A percentile compares a stretch with the other conserved stretches of the same genome.
Evolutionary conservation across 2,329 filamentous ascomycete species (phyloP).

Genomic region (Cladosporium velox): DNA sequence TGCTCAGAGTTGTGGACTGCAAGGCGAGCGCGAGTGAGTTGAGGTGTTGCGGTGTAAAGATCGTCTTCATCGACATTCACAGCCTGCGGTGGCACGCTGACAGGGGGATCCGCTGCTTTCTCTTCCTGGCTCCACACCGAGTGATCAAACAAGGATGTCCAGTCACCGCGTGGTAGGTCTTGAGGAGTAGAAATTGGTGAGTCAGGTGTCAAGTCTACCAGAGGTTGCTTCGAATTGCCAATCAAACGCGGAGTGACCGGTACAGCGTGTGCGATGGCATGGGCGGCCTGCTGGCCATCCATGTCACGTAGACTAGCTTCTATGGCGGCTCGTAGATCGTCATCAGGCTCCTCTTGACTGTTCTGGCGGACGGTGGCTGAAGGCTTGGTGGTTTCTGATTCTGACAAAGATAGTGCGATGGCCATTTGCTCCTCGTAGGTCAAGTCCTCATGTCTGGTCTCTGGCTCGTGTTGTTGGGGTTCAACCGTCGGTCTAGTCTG

Average conservation of each 20-base stretch:
- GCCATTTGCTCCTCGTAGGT: slow-evolving; percentile 42
- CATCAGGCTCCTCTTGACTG: slow-evolving; percentile 29
- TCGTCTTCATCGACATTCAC: slow-evolving; percentile 31
- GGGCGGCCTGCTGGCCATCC: slow-evolving; percentile 31
- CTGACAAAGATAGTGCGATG: slow-evolving; percentile 39
- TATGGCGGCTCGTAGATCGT: slow-evolving; percentile 37
- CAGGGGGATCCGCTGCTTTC: slow-evolving; percentile 16
- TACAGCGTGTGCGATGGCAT: slow-evolving; percentile 26
- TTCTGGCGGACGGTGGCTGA: slow-evolving; percentile 28
- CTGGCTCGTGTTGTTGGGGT: slow-evolving; percentile 21
- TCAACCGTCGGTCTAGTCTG: slow-evolving; percentile 21
- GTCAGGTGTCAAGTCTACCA: slow-evolving; percentile 33
- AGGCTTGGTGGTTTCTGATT: slow-evolving; percentile 35
- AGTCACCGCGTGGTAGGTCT: slow-evolving; percentile 23
- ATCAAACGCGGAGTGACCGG: slow-evolving; percentile 23
- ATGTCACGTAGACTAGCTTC: slow-evolving; percentile 37
- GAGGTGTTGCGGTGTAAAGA: slow-evolving; percentile 38
- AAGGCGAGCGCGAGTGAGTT: slow-evolving; percentile 36
- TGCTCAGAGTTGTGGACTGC: slow-evolving; percentile 23
- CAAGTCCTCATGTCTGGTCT: slow-evolving; percentile 29
- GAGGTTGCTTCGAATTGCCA: slow-evolving; percentile 23
- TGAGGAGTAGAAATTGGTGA: slow-evolving; percentile 24
- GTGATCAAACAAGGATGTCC: slow-evolving; percentile 29
- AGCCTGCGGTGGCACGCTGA: slow-evolving; percentile 24
- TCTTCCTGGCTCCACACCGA: slow-evolving; percentile 22